These are phyloP conservation scores for Panicum hallii DNA, from an alignment of 202 grass and related monocot species.

Conservation along the genomic window DNA sequence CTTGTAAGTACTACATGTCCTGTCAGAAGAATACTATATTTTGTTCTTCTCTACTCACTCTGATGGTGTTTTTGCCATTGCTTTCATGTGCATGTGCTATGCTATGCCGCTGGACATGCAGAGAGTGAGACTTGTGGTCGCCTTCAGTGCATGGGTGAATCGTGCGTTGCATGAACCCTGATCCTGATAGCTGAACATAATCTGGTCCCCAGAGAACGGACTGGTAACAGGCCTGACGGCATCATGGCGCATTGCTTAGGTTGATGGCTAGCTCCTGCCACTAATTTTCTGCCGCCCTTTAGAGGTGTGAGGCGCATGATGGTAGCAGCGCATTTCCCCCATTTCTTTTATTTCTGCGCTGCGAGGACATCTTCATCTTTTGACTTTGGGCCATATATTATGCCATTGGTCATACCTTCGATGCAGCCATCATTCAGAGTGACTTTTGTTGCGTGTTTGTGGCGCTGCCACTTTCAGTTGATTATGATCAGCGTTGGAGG, in stretches of 20 bases:
- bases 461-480: not conserved
- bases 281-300: not conserved
- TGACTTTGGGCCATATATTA: not conserved
- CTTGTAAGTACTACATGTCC: conserved; percentile 27
- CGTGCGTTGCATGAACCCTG: conserved; percentile 20
- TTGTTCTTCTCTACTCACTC: conserved; percentile 5
- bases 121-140: not conserved
- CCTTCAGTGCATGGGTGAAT: conserved; percentile 6
- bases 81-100: conserved; percentile 30
- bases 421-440: conserved; percentile 15
- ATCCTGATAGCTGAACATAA: conserved; percentile 49
- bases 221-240: conserved; percentile 33
- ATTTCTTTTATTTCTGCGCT: conserved; percentile 15
- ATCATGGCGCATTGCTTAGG: conserved; percentile 39
- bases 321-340: conserved; percentile 9
- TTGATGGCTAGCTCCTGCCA: conserved; percentile 12
- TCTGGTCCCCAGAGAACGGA: conserved; percentile 42
- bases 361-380: conserved; percentile 32
- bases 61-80: conserved; percentile 13
- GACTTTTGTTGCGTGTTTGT: conserved; percentile 22
- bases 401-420: conserved; percentile 13
- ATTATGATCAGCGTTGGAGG: not conserved
- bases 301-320: conserved; percentile 52
- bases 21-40: conserved; percentile 12
- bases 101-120: conserved; percentile 39